Base-by-base conservation (phyloP, 306 rosid species). In the Cicer pinnatifidum region DNA sequence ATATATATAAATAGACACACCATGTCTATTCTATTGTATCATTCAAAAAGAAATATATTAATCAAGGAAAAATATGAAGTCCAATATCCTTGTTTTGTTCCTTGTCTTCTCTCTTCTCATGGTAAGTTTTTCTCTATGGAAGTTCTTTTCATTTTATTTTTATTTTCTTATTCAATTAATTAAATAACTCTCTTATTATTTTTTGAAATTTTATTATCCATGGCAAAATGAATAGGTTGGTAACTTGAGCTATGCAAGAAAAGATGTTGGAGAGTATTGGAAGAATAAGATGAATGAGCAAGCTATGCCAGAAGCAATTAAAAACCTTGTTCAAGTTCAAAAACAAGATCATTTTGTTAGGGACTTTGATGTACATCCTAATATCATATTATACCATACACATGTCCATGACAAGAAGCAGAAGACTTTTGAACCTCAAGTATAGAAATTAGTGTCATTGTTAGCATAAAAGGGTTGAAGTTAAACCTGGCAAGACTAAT, bases 201-300 rank as follows among this genome's bases (percentile, higher is more conserved):
- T 28, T 28, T 28, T 28, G 5, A 28, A 28, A 28, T 3, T 28
- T 28, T 3, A 28, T 28, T 3, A 0, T 28, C 35, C 0, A 28
- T 28, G 35, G 46, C 39, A 33, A 37, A 28, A 28, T 28, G 35
- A 51, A 45, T 38, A 90, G 96, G 60, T 77, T 64, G 77, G 54
- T 1, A 35, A 67, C 66, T 11, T 58, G 1, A 73, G 77, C 67
- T 43, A 60, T 78, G 92, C 75, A 77, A 88, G 92, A 57, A 85
- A 82, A 57, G 92, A 84, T 37, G 11, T 69, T 6, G 87, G 76
- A 71, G 81, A 53, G 0, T 90, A 86, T 61, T 90, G 96, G 96
- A 69, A 83, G 46, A 78, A 69, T 41, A 11, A 28, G 69, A 88
- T 88, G 92, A 82, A 85, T 76, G 88, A 68, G 5, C 88, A 88